Percentiles rank a stretch among this genome's conserved stretches.
Evolutionary conservation across 306 rosid genomes (phyloP).

Genomic region (Cicer chorassanicum): DNA sequence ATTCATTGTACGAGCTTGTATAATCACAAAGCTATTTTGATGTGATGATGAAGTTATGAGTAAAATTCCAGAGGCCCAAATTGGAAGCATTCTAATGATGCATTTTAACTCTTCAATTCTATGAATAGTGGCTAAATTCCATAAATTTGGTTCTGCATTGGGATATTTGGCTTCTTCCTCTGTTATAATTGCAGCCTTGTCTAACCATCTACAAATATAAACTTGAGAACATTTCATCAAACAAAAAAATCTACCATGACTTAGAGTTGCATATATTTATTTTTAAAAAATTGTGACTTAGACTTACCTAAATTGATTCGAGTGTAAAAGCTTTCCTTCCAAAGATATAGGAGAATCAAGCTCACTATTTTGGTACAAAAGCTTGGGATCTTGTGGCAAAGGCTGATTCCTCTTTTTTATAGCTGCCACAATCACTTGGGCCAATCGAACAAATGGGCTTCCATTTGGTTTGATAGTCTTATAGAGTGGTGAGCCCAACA

Average conservation of each 20-base stretch:
- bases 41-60: conserved; percentile 60
- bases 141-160: conserved; percentile 54
- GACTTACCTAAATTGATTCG: conserved; percentile 63
- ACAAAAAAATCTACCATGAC: neutral
- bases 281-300: neutral
- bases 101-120: conserved; percentile 80
- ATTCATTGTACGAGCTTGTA: conserved; percentile 77
- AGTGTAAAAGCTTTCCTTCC: conserved; percentile 65
- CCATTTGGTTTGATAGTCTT: conserved; percentile 58
- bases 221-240: neutral
- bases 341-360: conserved; percentile 65
- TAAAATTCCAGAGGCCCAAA: conserved; percentile 70
- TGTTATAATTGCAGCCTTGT: conserved; percentile 68
- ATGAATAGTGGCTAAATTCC: conserved; percentile 75
- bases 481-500: conserved; percentile 68
- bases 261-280: neutral
- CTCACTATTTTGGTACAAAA: conserved; percentile 58
- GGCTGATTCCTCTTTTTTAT: conserved; percentile 56
- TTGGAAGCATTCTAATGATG: conserved; percentile 73
- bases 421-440: conserved; percentile 73
- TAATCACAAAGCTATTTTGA: conserved; percentile 60
- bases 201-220: conserved; percentile 58
- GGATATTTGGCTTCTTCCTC: conserved; percentile 40
- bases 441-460: conserved; percentile 69
- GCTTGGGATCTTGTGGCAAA: conserved; percentile 53